These are phyloP conservation scores for Daldinia decipiens DNA, from an alignment of 495 filamentous ascomycete species.

Conservation along the genomic window DNA sequence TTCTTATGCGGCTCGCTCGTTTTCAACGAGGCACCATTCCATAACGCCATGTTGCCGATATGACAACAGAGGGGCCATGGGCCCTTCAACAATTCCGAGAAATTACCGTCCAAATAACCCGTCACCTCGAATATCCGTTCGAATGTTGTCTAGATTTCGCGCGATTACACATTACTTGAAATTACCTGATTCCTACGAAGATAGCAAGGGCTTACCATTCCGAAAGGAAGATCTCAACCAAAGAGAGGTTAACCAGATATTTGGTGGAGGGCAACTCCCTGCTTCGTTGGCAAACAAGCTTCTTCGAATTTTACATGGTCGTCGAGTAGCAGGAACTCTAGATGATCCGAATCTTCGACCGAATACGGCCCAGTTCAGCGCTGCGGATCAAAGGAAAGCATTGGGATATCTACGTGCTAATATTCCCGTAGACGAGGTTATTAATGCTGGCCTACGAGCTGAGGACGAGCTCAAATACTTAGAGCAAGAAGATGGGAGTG, in stretches of 20 bases:
- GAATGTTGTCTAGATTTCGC: conserved; percentile 44
- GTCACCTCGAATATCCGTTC: conserved; percentile 40
- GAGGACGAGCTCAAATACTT: conserved; percentile 68
- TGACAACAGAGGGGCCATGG: conserved; percentile 22
- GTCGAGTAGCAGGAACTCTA: conserved; percentile 78
- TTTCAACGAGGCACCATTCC: conserved; percentile 32
- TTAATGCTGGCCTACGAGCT: conserved; percentile 63
- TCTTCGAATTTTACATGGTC: conserved; percentile 74
- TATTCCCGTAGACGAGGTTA: conserved; percentile 79
- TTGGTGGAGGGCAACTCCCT: conserved; percentile 66
- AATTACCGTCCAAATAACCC: conserved; percentile 21
- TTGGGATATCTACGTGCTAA: conserved; percentile 74
- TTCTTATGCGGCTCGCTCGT: conserved; percentile 29
- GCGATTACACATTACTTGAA: conserved; percentile 56
- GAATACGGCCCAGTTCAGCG: conserved; percentile 49
- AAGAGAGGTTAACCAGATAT: conserved; percentile 69
- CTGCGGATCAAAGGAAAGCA: conserved; percentile 55
- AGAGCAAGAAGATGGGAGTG: conserved; percentile 52
- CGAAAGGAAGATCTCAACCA: conserved; percentile 57
- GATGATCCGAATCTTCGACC: conserved; percentile 59
- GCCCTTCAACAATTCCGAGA: conserved; percentile 10
- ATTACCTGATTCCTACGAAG: conserved; percentile 59
- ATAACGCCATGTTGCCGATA: conserved; percentile 37
- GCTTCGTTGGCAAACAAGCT: conserved; percentile 69
- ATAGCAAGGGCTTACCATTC: conserved; percentile 60